Base-by-base conservation (phyloP, 805 yeast genomes). In the Yarrowia sp. region DNA sequence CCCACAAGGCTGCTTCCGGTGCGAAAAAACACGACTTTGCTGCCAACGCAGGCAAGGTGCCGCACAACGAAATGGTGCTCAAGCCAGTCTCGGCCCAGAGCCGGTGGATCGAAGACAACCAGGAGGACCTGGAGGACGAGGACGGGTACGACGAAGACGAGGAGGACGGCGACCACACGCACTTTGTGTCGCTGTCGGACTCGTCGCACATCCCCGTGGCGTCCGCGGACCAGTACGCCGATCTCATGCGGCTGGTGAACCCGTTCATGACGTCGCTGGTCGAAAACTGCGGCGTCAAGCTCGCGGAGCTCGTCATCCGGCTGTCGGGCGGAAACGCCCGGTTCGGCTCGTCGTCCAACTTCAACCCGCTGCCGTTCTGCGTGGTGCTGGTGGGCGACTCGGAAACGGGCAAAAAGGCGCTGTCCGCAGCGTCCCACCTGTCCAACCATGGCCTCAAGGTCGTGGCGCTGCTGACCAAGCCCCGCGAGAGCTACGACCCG, bases 341-440 rank as follows among this genome's bases (percentile, higher is more conserved):
- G 71, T 80, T 91, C 68, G 82, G 86, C 44, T 30, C 40, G 9
- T 80, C 82, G 36, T 79, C 81, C n/a, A 90, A 90, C 75, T 91
- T 88, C 74, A 92, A 92, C 74, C 82, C 90, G 19, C 90, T 92
- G 9, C 97, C 97, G 1, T 78, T 91, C 67, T 88, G 90, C 2
- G 79, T 92, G 14, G 78, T 89, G 1, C 79, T 92, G 34, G 86
- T 85, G 3, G 95, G 96, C n/a, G 88, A 89, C 72, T 68, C 70
- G 52, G 87, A 87, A 67, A 83, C 94, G 24, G 96, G 97, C 24
- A 83, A 87, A 7, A 80, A 91, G 68, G 92, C 93, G 0, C 78
- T 91, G 67, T 91, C 92, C 0, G 82, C 93, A 0, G 97, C 92
- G 0, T 85, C 96, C 70, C 92, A 89, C 72, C 81, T 93, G 65